phyloP scores from a whole-genome alignment of 805 yeast species.

The Blastobotrys mokoenaii region DNA sequence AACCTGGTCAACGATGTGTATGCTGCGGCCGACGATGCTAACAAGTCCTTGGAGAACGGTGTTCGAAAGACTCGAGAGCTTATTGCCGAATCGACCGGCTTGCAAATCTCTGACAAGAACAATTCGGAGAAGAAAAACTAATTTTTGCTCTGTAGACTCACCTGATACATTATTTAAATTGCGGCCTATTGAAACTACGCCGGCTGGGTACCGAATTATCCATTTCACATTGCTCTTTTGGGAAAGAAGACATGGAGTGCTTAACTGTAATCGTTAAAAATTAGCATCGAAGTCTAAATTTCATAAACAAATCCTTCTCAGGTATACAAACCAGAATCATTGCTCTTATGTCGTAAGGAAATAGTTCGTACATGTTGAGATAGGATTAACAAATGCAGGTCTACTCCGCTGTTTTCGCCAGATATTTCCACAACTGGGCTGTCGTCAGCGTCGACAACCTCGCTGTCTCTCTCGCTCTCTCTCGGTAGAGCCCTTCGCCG shows the following conservation, averaged over 20 bases:
- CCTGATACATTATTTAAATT: too few relatives aligned
- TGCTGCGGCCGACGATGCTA: constrained; percentile 33
- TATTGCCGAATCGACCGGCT: constrained; percentile 54
- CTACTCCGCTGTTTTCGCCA: not conserved
- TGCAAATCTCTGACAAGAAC: constrained; percentile 56
- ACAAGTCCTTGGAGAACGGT: constrained; percentile 31
- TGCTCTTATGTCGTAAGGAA: not conserved
- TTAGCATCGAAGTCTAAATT: too few relatives aligned
- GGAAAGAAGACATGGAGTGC: too few relatives aligned
- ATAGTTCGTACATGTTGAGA: not conserved
- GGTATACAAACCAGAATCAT: not conserved
- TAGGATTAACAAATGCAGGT: not conserved
- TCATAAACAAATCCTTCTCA: too few relatives aligned
- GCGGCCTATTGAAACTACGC: too few relatives aligned
- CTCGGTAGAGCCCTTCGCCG: not conserved
- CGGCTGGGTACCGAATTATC: too few relatives aligned
- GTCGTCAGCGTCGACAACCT: not conserved
- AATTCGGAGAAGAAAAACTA: constrained; percentile 30
- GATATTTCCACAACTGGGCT: not conserved
- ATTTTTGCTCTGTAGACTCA: not conserved
- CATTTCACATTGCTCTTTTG: too few relatives aligned
- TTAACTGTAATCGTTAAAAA: too few relatives aligned
- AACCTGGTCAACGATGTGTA: constrained; percentile 38
- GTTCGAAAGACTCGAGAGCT: constrained; percentile 35
- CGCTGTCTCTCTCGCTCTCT: not conserved